Conservation (phyloP, 345 rosid species). For the Eucalyptus sp. region DNA sequence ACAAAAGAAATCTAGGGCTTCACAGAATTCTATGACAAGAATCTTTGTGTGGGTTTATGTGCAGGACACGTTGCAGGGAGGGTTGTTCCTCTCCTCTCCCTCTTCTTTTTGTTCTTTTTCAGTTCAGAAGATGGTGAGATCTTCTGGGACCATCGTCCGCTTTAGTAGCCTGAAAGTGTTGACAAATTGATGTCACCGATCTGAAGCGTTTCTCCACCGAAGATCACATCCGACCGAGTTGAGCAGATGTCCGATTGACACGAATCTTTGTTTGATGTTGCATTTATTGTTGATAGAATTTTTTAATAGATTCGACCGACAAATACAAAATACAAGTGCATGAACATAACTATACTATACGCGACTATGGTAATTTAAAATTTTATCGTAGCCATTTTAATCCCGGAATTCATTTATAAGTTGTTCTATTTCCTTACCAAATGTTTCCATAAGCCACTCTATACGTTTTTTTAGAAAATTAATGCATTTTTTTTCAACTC, state of each 20-base stretch:
- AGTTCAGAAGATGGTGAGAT: background rate
- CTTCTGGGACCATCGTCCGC: background rate
- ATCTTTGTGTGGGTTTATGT: background rate
- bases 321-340: background rate
- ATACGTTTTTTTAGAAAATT: background rate
- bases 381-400: background rate
- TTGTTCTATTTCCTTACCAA: background rate
- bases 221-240: background rate
- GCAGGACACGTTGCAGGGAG: conserved; percentile 4
- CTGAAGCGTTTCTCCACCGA: background rate
- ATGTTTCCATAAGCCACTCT: background rate
- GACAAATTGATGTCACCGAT: background rate
- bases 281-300: background rate
- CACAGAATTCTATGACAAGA: background rate
- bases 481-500: background rate
- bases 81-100: background rate
- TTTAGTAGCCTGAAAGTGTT: background rate
- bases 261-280: background rate
- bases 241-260: background rate
- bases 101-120: background rate
- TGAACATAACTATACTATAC: background rate
- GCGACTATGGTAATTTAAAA: fast-evolving
- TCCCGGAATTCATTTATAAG: background rate
- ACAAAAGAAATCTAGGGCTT: background rate
- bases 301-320: background rate